Evolutionary conservation across 1,284 basidiomycete species (phyloP), one percentile per base, ranked within the genome.

Genomic region (Volvariella volvacea): DNA sequence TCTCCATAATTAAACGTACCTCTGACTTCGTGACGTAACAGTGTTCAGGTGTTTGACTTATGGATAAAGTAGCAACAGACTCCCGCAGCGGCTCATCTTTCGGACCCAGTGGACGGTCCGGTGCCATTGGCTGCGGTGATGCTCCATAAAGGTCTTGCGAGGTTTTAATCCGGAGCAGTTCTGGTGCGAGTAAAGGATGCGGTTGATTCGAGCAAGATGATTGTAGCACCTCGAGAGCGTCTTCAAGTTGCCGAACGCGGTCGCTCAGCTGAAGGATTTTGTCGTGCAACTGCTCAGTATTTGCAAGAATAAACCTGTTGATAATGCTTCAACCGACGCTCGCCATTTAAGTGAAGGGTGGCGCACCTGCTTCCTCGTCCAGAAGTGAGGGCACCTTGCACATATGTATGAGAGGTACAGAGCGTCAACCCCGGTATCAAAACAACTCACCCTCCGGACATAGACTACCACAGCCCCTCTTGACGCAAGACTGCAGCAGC

Each of bases 261-360:
- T 78, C 73, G 50, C 75, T 72, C 49, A 82, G 68, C 43, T 72
- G 62, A 36, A 68, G 66, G 42, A 81, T 79, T 57, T 79, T 80
- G 37, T 75, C 73, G 50, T 82, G 79, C 15, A 83, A 61, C 51
- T 79, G 74, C 46, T 78, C 78, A 3, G 79, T 80, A 50, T 80
- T 78, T 2, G 78, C 76, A 17, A 81, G 71, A 43, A 81, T 78
- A 51, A 80, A 78, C 46, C 77, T 77, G 46, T 9, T 37, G 32
- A 37, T n/a, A 44, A 20, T 22, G 28, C 30, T 17, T 17, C 10
- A 12, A 3, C 12, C 16, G 19, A 21, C 14, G 19, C 22, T 22
- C 8, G 17, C 10, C 15, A n/a, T n/a, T 6, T 16, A 14, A 16
- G 39, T 17, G 25, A 16, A 33, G 31, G 32, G 12, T 33, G 22